Evolutionary conservation across 768 basidiomycete species (phyloP).

Genomic region (Leccinum truebloodii): DNA sequence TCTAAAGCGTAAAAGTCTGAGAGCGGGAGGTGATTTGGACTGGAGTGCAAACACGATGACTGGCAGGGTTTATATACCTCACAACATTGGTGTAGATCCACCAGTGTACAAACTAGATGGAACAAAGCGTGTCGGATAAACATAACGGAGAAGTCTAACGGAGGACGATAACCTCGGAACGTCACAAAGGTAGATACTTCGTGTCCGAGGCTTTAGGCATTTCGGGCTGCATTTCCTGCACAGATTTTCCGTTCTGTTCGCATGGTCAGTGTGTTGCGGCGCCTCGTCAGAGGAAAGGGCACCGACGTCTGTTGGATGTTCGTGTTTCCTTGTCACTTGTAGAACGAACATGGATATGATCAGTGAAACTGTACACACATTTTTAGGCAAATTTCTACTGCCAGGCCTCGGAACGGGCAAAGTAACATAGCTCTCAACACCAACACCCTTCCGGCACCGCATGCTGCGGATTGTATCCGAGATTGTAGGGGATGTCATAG

Average conservation of each 20-base stretch:
- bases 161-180: neutral
- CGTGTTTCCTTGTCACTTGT: neutral
- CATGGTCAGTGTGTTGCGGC: neutral
- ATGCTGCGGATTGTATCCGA: neutral
- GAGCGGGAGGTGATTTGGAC: neutral
- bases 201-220: neutral
- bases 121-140: neutral
- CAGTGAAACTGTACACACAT: neutral
- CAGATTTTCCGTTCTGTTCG: neutral
- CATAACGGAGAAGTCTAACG: neutral
- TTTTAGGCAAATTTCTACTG: neutral
- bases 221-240: neutral
- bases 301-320: neutral
- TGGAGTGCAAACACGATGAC: neutral
- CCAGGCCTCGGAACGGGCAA: neutral
- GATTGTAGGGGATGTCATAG: neutral
- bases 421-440: neutral
- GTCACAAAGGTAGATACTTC: neutral
- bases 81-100: neutral
- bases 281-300: neutral
- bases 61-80: neutral
- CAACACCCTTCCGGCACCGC: neutral
- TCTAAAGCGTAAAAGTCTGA: neutral
- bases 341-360: neutral
- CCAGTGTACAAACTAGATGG: neutral